phyloP scores from a whole-genome alignment of 306 rosid species.

The Boehmeria nivea region DNA sequence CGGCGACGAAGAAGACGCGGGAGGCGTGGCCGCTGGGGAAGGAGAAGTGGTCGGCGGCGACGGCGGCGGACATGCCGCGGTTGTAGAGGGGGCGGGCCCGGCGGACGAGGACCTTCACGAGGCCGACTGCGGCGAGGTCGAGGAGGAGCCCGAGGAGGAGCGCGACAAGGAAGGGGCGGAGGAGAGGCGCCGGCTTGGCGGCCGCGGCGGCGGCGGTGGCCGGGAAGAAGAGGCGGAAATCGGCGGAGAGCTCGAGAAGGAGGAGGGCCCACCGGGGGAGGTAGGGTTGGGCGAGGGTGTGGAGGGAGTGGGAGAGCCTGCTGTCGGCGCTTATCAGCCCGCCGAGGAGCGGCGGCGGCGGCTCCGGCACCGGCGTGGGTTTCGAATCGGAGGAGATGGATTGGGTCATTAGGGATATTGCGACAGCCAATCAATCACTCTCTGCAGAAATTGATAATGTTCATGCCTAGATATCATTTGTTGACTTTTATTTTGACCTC shows the following conservation, averaged over 20 bases:
- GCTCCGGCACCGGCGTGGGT: not conserved
- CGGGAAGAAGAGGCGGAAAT: conserved; percentile 66
- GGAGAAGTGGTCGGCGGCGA: conserved; percentile 59
- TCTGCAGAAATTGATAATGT: too few relatives aligned
- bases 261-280: conserved; percentile 38
- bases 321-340: conserved; percentile 33
- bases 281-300: conserved; percentile 28
- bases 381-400: conserved; percentile 4
- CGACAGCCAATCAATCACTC: too few relatives aligned
- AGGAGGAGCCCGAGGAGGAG: conserved; percentile 63
- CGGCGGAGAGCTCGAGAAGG: conserved; percentile 55
- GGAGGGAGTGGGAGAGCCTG: conserved; percentile 37
- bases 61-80: conserved; percentile 47
- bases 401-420: too few relatives aligned
- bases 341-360: conserved; percentile 22
- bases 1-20: conserved; percentile 60
- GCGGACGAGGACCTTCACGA: conserved; percentile 48
- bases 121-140: conserved; percentile 48
- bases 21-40: conserved; percentile 79
- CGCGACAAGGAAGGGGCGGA: conserved; percentile 36
- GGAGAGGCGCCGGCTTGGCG: conserved; percentile 23
- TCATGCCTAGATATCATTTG: too few relatives aligned
- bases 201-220: conserved; percentile 36
- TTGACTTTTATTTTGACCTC: too few relatives aligned
- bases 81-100: conserved; percentile 64